A percentile compares a stretch with the other conserved stretches of the same genome.
Conservation (phyloP, 1,139 yeast species). For the Yamadazyma blattariae region DNA sequence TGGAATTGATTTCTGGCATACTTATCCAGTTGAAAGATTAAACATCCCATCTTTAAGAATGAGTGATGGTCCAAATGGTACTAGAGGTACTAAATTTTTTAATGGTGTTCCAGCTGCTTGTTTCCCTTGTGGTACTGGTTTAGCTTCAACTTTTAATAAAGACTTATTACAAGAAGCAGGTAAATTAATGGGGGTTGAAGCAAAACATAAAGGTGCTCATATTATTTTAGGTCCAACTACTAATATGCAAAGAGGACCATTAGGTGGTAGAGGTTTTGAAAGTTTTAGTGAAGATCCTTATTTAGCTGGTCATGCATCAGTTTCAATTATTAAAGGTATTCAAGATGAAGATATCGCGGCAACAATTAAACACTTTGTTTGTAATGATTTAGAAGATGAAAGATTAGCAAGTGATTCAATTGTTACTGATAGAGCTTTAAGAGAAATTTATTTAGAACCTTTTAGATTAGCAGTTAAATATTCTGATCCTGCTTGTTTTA, state of each 20-base stretch:
- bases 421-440: constrained; percentile 52
- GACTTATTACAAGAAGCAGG: constrained; percentile 22
- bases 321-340: constrained; percentile 24
- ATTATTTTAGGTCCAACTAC: constrained; percentile 31
- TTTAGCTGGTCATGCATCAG: constrained; percentile 27
- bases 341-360: constrained; percentile 42
- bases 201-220: constrained; percentile 25
- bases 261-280: constrained; percentile 32
- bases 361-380: constrained; percentile 56
- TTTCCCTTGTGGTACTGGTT: constrained; percentile 28
- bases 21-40: constrained; percentile 41
- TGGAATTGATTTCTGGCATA: constrained; percentile 53
- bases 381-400: constrained; percentile 58
- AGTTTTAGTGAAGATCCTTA: constrained; percentile 29
- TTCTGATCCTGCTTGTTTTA: constrained; percentile 33
- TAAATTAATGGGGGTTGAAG: constrained; percentile 24
- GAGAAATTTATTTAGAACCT: constrained; percentile 59
- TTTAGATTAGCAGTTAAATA: constrained; percentile 54
- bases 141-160: constrained; percentile 37
- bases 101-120: constrained; percentile 25
- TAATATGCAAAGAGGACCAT: constrained; percentile 25
- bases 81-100: constrained; percentile 25
- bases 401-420: constrained; percentile 44
- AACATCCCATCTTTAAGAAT: constrained; percentile 26
- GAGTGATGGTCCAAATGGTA: constrained; percentile 29